These are phyloP conservation scores for Thyridium curvatum DNA, from an alignment of 2,329 filamentous ascomycete species.

Conservation along the genomic window DNA sequence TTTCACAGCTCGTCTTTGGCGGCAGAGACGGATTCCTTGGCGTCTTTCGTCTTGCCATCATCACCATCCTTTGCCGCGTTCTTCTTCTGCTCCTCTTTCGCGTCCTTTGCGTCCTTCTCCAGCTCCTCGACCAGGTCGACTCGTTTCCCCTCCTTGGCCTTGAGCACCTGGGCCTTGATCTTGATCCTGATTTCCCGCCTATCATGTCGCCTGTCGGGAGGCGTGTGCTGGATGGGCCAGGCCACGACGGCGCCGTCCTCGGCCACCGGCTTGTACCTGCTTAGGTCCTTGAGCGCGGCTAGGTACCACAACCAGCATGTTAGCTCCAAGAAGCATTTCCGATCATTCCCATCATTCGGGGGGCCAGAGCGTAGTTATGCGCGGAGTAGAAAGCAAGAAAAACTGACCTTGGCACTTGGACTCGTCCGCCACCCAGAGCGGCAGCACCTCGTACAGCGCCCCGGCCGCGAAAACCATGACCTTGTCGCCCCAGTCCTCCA, in stretches of 20 bases:
- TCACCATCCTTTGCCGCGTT: no score
- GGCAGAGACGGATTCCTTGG: no score
- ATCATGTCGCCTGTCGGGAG: conserved; percentile 15
- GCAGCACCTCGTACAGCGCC: conserved; percentile 33
- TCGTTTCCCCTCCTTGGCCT: conserved; percentile 10
- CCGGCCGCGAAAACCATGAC: conserved; percentile 36
- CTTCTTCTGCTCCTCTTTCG: not conserved
- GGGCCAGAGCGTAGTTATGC: not conserved
- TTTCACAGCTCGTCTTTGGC: no score
- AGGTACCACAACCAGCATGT: no score
- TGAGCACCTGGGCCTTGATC: conserved; percentile 21
- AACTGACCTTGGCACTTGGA: conserved; percentile 28
- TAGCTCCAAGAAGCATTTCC: no score
- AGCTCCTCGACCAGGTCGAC: not conserved
- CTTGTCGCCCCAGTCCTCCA: conserved; percentile 12
- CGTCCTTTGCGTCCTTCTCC: not conserved
- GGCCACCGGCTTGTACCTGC: conserved; percentile 18
- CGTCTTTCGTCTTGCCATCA: no score
- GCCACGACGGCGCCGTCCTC: conserved; percentile 20
- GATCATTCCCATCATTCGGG: no score
- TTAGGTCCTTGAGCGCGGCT: conserved; percentile 18
- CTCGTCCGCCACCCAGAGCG: conserved; percentile 31
- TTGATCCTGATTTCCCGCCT: conserved; percentile 20
- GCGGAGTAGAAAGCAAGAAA: not conserved
- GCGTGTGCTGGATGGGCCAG: conserved; percentile 20